Evolutionary conservation across 805 yeast species (phyloP), one percentile per base, ranked within the genome.

Genomic region (Yamadazyma nakazawae): DNA sequence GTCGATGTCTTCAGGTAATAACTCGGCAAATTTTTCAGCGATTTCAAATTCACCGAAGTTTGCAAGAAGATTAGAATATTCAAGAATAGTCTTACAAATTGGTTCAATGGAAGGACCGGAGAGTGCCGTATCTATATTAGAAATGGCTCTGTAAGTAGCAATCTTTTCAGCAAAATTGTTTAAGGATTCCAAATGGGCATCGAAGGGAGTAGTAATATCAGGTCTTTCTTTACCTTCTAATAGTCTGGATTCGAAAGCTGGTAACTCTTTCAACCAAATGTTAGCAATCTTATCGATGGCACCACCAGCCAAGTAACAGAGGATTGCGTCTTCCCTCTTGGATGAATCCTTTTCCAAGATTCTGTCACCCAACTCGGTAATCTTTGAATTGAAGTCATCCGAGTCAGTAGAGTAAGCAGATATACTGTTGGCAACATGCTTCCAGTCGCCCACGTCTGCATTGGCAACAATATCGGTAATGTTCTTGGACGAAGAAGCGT

Each of bases 111-210:
- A 70, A 16, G 76, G 71, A 10, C 76, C 72, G 1, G 71, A 54
- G 34, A 71, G 57, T 13, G 61, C 61, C 2, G 73, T 67, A 6
- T 52, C 62, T 53, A 52, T 55, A 40, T 68, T 68, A 31, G 76
- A 60, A 36, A 77, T 71, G 25, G 84, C 72, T 57, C 85, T 76
- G 63, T 82, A 90, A 21, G 87, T 84, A 32, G 89, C 79, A 51
- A 91, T 78, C 66, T 91, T 91, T 63, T 88, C 96, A 43, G 88
- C 85, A 60, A 90, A 85, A 58, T 81, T 84, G 44, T 85, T 84
- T 62, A 92, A 72, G 8, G 96, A 85, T 55, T 80, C 85, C 55
- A 85, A 82, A 58, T 89, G 89, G 18, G 96, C 96, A 53, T 85
- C 94, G 46, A 85, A 84, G 1, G 88, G 81, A 2, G 96, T 79